Evolutionary conservation across 352 stramenopile species (phyloP).

Genomic region (Phytophthora europaea): DNA sequence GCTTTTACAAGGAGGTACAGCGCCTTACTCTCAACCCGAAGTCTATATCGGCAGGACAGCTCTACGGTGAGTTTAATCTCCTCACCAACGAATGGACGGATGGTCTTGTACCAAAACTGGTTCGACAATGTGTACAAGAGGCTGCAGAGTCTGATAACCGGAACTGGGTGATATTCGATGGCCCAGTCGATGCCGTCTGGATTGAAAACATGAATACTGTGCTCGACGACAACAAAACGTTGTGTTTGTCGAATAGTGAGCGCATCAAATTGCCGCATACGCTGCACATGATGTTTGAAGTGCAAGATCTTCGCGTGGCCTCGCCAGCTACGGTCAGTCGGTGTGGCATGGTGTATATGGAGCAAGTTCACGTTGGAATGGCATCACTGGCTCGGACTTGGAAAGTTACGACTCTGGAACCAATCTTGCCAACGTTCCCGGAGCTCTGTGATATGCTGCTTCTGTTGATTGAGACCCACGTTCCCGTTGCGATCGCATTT

Average conservation of each 20-base stretch:
- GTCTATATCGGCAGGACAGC: conserved; percentile 95
- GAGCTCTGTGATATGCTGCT: conserved; percentile 80
- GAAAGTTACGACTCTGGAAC: conserved; percentile 79
- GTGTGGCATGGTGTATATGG: conserved; percentile 95
- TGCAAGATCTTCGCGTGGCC: conserved; percentile 91
- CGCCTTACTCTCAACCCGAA: conserved; percentile 95
- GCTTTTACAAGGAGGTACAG: conserved; percentile 91
- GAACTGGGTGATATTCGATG: conserved; percentile 94
- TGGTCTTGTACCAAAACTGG: conserved; percentile 93
- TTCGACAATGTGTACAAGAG: conserved; percentile 89
- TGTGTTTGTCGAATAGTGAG: conserved; percentile 90
- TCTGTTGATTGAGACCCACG: conserved; percentile 83
- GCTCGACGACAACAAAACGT: conserved; percentile 90
- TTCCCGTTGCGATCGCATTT: conserved; percentile 87
- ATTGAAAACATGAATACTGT: conserved; percentile 96
- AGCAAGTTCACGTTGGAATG: conserved; percentile 88
- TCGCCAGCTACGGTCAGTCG: conserved; percentile 91
- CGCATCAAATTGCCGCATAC: conserved; percentile 89
- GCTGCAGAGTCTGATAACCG: conserved; percentile 82
- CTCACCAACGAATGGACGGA: conserved; percentile 97
- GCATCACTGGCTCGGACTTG: conserved; percentile 80
- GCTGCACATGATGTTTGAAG: conserved; percentile 95
- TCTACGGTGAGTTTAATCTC: conserved; percentile 96
- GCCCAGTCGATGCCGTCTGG: conserved; percentile 93
- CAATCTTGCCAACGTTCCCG: conserved; percentile 55